These are phyloP conservation scores for Cunninghamia lanceolata DNA, from an alignment of 75 land plant genomes.

Conservation along the genomic window DNA sequence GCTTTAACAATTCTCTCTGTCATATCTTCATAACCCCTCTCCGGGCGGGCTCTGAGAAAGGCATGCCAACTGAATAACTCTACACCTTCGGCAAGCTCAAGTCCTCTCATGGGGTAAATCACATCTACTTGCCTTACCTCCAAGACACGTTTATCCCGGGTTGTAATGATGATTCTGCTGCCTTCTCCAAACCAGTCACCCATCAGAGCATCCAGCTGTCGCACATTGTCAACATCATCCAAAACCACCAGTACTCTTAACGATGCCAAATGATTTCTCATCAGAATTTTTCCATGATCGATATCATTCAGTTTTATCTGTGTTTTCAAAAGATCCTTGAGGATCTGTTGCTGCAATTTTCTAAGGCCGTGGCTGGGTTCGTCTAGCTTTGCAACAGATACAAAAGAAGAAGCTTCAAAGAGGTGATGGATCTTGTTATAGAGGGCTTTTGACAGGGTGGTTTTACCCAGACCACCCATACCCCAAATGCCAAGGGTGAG, in stretches of 20 bases:
- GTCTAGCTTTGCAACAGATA: not conserved
- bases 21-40: too few species aligned
- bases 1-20: not conserved
- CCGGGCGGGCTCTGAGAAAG: too few species aligned
- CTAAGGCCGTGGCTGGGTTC: not conserved
- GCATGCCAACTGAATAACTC: not conserved
- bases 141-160: not conserved
- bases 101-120: not conserved
- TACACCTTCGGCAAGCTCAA: not conserved
- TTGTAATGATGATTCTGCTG: too few species aligned
- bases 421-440: too few species aligned
- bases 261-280: slow-evolving; percentile 6
- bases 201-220: too few species aligned
- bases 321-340: not conserved
- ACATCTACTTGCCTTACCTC: not conserved
- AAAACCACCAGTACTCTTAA: slow-evolving; percentile 12
- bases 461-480: too few species aligned
- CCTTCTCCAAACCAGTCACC: too few species aligned
- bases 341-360: too few species aligned
- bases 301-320: not conserved
- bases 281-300: slow-evolving; percentile 4
- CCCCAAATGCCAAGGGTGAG: too few species aligned
- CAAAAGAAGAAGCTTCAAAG: slow-evolving; percentile 8
- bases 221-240: slow-evolving; percentile 9
- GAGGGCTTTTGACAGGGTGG: too few species aligned